Evolutionary conservation across 179 eudicot genomes (phyloP).

Genomic region (Beta macrorhiza): DNA sequence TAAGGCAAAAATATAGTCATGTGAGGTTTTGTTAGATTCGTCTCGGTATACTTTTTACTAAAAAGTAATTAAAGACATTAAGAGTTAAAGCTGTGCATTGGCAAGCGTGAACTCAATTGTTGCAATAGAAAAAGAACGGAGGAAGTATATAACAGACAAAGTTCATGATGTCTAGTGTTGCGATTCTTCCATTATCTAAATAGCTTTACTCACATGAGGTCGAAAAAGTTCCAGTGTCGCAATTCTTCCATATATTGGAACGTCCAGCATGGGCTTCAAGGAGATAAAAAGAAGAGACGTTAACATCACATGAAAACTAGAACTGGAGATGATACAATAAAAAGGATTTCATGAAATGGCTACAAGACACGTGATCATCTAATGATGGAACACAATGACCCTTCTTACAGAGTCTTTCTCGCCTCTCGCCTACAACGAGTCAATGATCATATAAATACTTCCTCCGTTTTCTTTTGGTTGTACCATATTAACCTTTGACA

Average conservation of each 20-base stretch:
- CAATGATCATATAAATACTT: background rate
- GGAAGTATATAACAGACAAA: no score
- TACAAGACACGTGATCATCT: background rate
- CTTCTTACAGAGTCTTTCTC: background rate
- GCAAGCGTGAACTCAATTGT: no score
- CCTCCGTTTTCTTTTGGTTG: no score
- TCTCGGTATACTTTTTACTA: no score
- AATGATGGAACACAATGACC: background rate
- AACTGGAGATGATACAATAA: background rate
- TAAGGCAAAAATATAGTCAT: no score
- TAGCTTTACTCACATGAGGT: constrained; percentile 72
- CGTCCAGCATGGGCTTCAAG: constrained; percentile 91
- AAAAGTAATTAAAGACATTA: no score
- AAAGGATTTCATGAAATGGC: background rate
- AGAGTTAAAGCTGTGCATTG: no score
- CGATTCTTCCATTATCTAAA: background rate
- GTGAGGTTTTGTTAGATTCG: no score
- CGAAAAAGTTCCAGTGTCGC: constrained; percentile 96
- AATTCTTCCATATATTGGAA: constrained; percentile 96
- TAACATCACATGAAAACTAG: background rate
- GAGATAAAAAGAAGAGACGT: constrained; percentile 3
- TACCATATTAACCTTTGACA: no score
- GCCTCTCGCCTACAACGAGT: background rate
- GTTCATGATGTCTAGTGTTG: no score
- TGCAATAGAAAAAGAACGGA: no score